Conservation (phyloP, 2,329 filamentous ascomycete genomes). For the Microascus cirrosus region DNA sequence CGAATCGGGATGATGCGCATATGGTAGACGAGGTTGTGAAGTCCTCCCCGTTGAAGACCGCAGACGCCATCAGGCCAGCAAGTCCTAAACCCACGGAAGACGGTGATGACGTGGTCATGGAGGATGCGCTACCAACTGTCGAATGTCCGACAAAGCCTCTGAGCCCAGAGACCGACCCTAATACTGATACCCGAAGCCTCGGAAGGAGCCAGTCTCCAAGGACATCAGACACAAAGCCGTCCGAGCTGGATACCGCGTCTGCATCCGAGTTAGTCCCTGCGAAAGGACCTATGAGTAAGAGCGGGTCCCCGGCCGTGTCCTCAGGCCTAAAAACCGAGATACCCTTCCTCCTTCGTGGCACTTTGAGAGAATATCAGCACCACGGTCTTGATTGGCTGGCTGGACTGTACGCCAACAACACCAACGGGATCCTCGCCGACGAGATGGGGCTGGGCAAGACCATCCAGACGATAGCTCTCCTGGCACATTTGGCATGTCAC, state of each 20-base stretch:
- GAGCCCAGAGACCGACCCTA: slow-evolving; percentile 29
- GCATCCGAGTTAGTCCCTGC: slow-evolving; percentile 21
- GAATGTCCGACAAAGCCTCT: slow-evolving; percentile 12
- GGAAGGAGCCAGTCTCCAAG: slow-evolving; percentile 34
- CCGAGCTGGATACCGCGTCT: slow-evolving; percentile 32
- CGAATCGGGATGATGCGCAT: background rate
- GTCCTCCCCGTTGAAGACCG: background rate
- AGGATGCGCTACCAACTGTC: slow-evolving; percentile 11
- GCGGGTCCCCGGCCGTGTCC: slow-evolving; percentile 21
- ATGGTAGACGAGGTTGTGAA: background rate
- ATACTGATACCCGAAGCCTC: slow-evolving; percentile 30
- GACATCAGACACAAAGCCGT: slow-evolving; percentile 38
- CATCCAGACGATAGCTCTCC: slow-evolving; percentile 89
- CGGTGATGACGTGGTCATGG: slow-evolving; percentile 17
- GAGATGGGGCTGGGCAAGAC: slow-evolving; percentile 99
- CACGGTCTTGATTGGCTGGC: slow-evolving; percentile 96
- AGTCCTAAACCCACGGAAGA: background rate
- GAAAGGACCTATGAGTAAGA: slow-evolving; percentile 13
- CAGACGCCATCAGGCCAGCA: background rate
- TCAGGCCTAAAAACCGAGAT: slow-evolving; percentile 52
- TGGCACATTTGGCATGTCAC: slow-evolving; percentile 84
- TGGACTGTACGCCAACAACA: slow-evolving; percentile 80
- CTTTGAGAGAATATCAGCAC: slow-evolving; percentile 89
- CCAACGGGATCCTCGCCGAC: slow-evolving; percentile 92
- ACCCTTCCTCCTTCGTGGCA: slow-evolving; percentile 76